Percentiles rank a stretch among this genome's conserved stretches.
These are phyloP conservation scores for Fonsecaea pedrosoi DNA, from an alignment of 2,329 filamentous ascomycete species.

Conservation along the genomic window DNA sequence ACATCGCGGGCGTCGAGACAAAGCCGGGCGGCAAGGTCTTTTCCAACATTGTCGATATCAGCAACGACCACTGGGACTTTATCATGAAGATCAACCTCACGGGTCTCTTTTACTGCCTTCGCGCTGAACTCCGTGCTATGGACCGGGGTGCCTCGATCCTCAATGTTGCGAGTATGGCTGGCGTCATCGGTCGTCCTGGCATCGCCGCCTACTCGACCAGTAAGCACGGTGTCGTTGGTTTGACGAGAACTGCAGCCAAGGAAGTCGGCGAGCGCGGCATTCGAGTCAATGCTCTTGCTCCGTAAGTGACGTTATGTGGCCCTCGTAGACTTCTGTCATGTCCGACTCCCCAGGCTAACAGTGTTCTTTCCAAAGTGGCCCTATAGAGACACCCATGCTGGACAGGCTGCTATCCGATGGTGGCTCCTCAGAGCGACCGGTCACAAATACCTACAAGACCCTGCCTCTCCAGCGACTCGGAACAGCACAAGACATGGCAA, in stretches of 20 bases:
- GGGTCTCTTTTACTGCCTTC: slow-evolving; percentile 51
- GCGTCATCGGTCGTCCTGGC: slow-evolving; percentile 45
- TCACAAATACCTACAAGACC: slow-evolving; percentile 33
- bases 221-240: slow-evolving; percentile 54
- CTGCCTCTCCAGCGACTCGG: slow-evolving; percentile 61
- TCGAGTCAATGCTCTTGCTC: slow-evolving; percentile 47
- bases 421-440: slow-evolving; percentile 13
- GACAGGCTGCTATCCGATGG: slow-evolving; percentile 19
- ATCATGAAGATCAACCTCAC: slow-evolving; percentile 52
- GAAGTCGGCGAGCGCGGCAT: slow-evolving; percentile 46
- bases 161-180: slow-evolving; percentile 53
- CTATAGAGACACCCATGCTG: slow-evolving; percentile 33
- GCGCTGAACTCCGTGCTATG: slow-evolving; percentile 53
- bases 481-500: slow-evolving; percentile 50
- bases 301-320: slow-evolving; percentile 34
- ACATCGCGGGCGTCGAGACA: slow-evolving; percentile 44
- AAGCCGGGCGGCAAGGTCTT: slow-evolving; percentile 53
- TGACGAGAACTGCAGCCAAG: slow-evolving; percentile 50
- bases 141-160: slow-evolving; percentile 48
- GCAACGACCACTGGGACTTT: slow-evolving; percentile 52
- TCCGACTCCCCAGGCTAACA: slow-evolving; percentile 1
- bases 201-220: slow-evolving; percentile 52
- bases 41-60: slow-evolving; percentile 45
- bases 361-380: slow-evolving; percentile 21
- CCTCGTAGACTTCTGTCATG: background rate